Base-by-base conservation (phyloP, 352 stramenopile genomes). In the Elongisporangium prolatum region DNA sequence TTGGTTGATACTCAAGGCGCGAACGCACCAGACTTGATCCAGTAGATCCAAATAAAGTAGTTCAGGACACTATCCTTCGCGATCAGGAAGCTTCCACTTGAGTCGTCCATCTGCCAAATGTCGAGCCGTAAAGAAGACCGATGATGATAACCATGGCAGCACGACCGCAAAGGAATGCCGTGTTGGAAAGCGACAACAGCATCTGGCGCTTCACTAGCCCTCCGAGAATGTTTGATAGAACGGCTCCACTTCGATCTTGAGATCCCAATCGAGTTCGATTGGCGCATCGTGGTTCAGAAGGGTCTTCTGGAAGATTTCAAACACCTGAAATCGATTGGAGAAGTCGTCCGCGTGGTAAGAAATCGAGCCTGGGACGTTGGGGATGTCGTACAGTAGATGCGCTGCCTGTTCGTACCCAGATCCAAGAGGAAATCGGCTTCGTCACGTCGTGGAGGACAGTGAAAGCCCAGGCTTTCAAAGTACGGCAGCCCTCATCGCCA, bases 1-100 rank as follows among this genome's bases (percentile, higher is more conserved):
- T 56, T 90, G 77, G 59, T 89, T 89, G n/a, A 89, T 50, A 28
- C 68, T 73, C 14, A 90, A 56, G 4, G 72, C 75, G 6, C 82
- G 80, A 44, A 88, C 81, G 54, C 69, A 76, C 78, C 80, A 93
- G 38, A 68, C 66, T 93, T 86, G 53, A 95, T 77, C 73, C 77
- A 92, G 60, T 91, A 93, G 48, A 93, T 53, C 85, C 85, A 95
- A 24, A 81, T 70, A 37, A 86, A 89, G 48, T 79, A 83, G 50
- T 70, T 57, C 0, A 80, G 84, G 49, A 93, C 89, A 50, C 78
- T 67, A 34, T 58, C 64, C 57, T 81, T 77, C 9, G 73, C 68
- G 24, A 90, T 58, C 21, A 89, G 58, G 63, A 91, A 91, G 14
- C 84, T 82, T 17, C 68, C 69, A 3, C 80, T 56, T 3, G 68